phyloP scores from a whole-genome alignment of 1,139 yeast genomes.

The Geotrichum phurueaensis region DNA sequence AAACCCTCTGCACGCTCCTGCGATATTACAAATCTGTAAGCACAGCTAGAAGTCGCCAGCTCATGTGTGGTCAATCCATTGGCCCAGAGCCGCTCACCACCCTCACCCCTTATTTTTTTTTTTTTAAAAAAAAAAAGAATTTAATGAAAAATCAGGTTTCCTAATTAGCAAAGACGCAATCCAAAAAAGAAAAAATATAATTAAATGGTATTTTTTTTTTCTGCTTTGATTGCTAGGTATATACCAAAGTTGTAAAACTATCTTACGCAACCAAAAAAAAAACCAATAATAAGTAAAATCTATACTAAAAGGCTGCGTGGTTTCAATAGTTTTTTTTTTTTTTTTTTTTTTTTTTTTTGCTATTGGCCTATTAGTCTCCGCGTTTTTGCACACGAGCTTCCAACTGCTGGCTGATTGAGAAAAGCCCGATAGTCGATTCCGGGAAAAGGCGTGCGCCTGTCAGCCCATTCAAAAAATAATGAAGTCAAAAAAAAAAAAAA shows the following conservation, averaged over 20 bases:
- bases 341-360: no score
- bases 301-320: not conserved
- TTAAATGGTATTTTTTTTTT: not conserved
- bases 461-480: no score
- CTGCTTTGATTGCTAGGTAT: not conserved
- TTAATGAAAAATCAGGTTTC: not conserved
- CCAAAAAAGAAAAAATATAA: not conserved
- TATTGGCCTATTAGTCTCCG: not conserved
- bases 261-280: not conserved
- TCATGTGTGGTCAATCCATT: not conserved
- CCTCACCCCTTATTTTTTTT: not conserved
- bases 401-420: not conserved
- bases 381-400: not conserved
- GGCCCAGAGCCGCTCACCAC: not conserved
- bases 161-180: not conserved
- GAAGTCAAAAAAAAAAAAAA: no score
- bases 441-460: no score
- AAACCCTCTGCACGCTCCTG: no score
- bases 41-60: no score
- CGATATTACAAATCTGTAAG: no score
- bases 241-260: not conserved
- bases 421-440: not conserved
- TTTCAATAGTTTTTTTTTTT: no score
- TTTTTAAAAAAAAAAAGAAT: not conserved
- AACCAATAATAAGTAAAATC: not conserved